Conservation (phyloP, 2,329 filamentous ascomycete genomes). For the Colletotrichum tofieldiae region DNA sequence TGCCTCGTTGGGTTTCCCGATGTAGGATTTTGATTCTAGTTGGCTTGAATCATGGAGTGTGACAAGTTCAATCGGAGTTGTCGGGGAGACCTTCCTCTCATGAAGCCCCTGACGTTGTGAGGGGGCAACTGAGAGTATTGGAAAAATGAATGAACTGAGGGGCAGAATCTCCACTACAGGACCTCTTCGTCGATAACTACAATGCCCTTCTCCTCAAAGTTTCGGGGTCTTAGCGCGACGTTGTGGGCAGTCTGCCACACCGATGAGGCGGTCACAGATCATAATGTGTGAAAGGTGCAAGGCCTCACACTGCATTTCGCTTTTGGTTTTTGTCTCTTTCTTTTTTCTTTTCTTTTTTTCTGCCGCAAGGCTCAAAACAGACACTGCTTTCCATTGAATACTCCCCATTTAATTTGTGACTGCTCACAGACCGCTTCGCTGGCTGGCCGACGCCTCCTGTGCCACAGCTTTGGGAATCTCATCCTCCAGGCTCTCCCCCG, state of each 20-base stretch:
- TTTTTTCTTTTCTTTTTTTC: neutral
- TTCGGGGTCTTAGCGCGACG: neutral
- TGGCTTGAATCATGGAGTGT: neutral
- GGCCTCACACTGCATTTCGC: neutral
- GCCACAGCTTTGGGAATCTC: constrained; percentile 51
- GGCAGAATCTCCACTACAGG: constrained; percentile 4
- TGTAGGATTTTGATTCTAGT: neutral
- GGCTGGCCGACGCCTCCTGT: constrained; percentile 43
- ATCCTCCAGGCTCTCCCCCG: constrained; percentile 63
- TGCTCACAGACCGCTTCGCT: neutral
- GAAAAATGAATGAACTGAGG: constrained; percentile 3
- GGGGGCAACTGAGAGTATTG: neutral
- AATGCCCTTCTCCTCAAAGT: neutral
- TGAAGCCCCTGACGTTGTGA: neutral
- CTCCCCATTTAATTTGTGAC: neutral
- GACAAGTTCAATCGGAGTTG: neutral
- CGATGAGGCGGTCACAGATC: neutral
- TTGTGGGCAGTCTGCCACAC: neutral
- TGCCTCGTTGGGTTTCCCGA: neutral
- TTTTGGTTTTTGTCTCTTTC: too few species aligned
- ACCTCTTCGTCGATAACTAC: too few species aligned
- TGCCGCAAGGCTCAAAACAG: too few species aligned
- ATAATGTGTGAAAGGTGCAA: neutral
- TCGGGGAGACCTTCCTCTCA: constrained; percentile 25
- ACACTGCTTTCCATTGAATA: neutral